These are phyloP conservation scores for Ormosia semicastrata DNA, from an alignment of 306 rosid species.

Conservation along the genomic window DNA sequence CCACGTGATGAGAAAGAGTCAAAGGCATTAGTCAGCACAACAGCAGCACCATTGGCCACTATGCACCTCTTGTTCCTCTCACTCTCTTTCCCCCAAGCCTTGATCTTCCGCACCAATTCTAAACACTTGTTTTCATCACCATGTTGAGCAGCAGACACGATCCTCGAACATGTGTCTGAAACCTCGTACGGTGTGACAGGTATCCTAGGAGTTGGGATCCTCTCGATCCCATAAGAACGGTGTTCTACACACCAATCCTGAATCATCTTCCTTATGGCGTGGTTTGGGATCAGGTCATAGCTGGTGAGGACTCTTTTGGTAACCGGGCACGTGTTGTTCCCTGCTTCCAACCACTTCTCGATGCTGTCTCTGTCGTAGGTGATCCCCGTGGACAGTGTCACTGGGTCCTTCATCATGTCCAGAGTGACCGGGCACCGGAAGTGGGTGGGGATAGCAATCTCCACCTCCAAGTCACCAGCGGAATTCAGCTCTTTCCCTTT, in stretches of 20 bases:
- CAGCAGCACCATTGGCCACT: slow-evolving; percentile 40
- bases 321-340: slow-evolving; percentile 69
- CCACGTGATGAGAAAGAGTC: slow-evolving; percentile 41
- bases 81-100: slow-evolving; percentile 76
- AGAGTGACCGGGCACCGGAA: slow-evolving; percentile 78
- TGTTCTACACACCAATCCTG: slow-evolving; percentile 88
- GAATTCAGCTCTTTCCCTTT: slow-evolving; percentile 34
- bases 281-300: slow-evolving; percentile 74
- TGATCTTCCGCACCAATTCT: slow-evolving; percentile 60
- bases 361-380: slow-evolving; percentile 83
- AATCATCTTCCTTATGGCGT: slow-evolving; percentile 62
- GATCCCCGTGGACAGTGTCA: slow-evolving; percentile 71
- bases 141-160: slow-evolving; percentile 28
- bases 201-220: slow-evolving; percentile 82
- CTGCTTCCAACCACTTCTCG: slow-evolving; percentile 77
- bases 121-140: slow-evolving; percentile 40
- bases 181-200: slow-evolving; percentile 56
- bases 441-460: slow-evolving; percentile 53
- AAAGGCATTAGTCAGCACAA: slow-evolving; percentile 43
- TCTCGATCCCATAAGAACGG: slow-evolving; percentile 63
- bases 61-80: slow-evolving; percentile 70
- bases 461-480: slow-evolving; percentile 43
- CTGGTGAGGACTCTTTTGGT: slow-evolving; percentile 51
- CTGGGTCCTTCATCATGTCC: slow-evolving; percentile 87
- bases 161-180: slow-evolving; percentile 38